phyloP scores from a whole-genome alignment of 2,329 filamentous ascomycete species.

The Capronia coronata region DNA sequence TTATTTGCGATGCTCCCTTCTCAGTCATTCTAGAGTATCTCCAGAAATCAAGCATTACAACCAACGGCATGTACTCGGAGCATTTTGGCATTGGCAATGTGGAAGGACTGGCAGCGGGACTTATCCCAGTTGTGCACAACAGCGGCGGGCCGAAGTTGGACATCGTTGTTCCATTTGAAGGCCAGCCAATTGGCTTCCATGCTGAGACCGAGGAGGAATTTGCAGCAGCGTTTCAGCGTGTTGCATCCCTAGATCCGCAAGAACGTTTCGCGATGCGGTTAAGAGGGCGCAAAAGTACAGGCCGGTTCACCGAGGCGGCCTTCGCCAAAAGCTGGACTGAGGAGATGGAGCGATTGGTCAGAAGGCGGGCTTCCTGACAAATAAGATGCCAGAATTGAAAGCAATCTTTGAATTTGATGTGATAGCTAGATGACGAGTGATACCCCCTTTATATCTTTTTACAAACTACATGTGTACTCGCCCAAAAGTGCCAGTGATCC shows the following conservation, averaged over 20 bases:
- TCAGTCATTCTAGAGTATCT: conserved; percentile 76
- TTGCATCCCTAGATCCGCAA: conserved; percentile 51
- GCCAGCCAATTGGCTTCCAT: conserved; percentile 76
- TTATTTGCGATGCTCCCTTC: conserved; percentile 87
- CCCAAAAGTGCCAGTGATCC: too few species aligned
- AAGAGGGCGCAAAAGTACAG: conserved; percentile 69
- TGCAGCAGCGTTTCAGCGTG: conserved; percentile 70
- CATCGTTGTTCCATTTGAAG: conserved; percentile 77
- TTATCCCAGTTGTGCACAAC: conserved; percentile 89
- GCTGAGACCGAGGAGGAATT: conserved; percentile 74
- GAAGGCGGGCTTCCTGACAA: conserved; percentile 27
- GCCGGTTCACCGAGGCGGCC: conserved; percentile 78
- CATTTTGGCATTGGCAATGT: conserved; percentile 98
- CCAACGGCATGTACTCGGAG: conserved; percentile 99
- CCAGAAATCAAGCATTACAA: conserved; percentile 69
- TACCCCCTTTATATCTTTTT: conserved; percentile 12
- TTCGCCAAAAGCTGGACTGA: conserved; percentile 73
- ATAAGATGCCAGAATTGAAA: too few species aligned
- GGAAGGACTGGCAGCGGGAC: conserved; percentile 91
- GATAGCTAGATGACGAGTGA: conserved; percentile 13
- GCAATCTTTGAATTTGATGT: too few species aligned
- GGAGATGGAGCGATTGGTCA: conserved; percentile 67
- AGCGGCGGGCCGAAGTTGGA: conserved; percentile 89
- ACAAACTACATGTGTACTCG: too few species aligned
- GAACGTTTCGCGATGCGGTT: conserved; percentile 68